Evolutionary conservation across 1,284 basidiomycete genomes (phyloP).

Genomic region (Inonotus obliquus): DNA sequence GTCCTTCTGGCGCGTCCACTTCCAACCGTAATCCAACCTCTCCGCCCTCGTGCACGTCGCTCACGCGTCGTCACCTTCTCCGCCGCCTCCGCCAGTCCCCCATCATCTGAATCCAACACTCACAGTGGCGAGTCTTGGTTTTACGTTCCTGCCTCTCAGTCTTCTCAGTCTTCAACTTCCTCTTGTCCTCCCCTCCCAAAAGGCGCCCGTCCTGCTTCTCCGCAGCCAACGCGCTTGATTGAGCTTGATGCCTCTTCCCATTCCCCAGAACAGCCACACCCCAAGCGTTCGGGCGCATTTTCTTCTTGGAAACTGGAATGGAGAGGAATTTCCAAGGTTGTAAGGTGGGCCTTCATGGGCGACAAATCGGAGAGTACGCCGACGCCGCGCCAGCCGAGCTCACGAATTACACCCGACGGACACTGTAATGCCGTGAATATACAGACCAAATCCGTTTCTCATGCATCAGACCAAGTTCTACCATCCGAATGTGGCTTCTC

Average conservation of each 20-base stretch:
- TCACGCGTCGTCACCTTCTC: slow-evolving; percentile 6
- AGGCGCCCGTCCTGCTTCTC: slow-evolving; percentile 18
- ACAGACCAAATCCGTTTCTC: too few species aligned
- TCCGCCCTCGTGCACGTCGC: background rate
- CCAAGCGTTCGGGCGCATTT: slow-evolving; percentile 4
- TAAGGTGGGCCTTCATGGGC: slow-evolving; percentile 15
- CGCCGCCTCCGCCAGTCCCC: background rate
- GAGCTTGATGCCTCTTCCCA: background rate
- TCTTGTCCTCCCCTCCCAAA: slow-evolving; percentile 13
- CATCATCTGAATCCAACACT: background rate
- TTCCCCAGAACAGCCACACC: background rate
- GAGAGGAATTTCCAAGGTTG: slow-evolving; percentile 17
- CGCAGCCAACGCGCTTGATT: slow-evolving; percentile 1
- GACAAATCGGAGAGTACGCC: background rate
- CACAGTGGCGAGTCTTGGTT: slow-evolving; percentile 15
- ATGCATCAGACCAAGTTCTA: slow-evolving; percentile 1
- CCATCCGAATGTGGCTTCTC: background rate
- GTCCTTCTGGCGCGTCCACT: slow-evolving; percentile 10
- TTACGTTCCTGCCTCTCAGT: slow-evolving; percentile 6
- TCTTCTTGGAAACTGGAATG: slow-evolving; percentile 19
- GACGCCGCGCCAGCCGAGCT: background rate
- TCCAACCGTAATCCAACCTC: slow-evolving; percentile 12
- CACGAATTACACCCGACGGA: background rate
- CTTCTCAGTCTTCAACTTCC: slow-evolving; percentile 11
- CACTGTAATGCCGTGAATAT: background rate